Evolutionary conservation across 805 yeast species (phyloP), one percentile per base, ranked within the genome.

Genomic region (Starmerella powellii): DNA sequence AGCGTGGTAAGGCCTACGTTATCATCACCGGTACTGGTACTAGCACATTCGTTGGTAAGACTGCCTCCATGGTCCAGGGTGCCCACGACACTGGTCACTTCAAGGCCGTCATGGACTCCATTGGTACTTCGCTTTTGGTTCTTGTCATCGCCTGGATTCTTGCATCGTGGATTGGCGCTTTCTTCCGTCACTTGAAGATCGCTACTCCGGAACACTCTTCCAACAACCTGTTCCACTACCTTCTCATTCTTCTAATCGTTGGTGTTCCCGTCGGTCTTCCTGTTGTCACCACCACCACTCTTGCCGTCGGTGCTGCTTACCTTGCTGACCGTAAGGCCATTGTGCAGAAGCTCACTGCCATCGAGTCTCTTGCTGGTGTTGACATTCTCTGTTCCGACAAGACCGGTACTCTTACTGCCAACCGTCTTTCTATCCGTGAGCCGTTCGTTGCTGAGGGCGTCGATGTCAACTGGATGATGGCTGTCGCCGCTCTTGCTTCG

Each of bases 271-370:
- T 86, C 61, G 95, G 95, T 84, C 76, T 85, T 67, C 95, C 95
- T 66, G 95, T 94, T 67, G 95, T 85, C 63, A 94, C 87, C 60
- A 85, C 95, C 74, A 85, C 95, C 62, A 85, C 95, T 65, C 81
- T 85, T 85, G 95, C 95, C 68, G 95, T 86, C 68, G 95, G 95
- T 81, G 95, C 95, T 66, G 95, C 95, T 64, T 84, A 85, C 85
- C 73, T 85, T 63, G 95, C 95, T 63, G 83, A 84, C 76, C 82
- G 83, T 67, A 86, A 85, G 73, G 95, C 95, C 57, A 85, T 85
- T 76, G 95, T 85, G 60, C 95, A 85, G 73, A 86, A 85, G 68
- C 76, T 85, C 62, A 82, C 94, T 67, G 95, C 95, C 55, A 85
- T 85, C 70, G 95, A 85, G 74, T 85, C 95, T 48, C 73, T 85